Evolutionary conservation across 2,329 filamentous ascomycete species (phyloP), one percentile per base, ranked within the genome.

Genomic region (Aureobasidium sp.): DNA sequence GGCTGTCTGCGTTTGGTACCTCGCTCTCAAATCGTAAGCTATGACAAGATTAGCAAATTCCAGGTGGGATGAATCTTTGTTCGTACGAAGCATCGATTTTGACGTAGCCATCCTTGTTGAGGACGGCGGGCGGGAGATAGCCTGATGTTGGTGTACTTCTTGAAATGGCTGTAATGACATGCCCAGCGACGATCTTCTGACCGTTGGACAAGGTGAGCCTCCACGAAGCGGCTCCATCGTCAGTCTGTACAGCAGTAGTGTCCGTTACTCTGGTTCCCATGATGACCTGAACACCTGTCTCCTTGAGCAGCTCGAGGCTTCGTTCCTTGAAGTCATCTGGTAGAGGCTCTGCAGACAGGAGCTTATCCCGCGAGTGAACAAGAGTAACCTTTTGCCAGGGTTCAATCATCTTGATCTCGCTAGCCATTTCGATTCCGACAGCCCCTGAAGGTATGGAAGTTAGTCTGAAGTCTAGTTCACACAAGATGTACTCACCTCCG

Each of bases 391-490:
- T 81, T 60, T 84, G 76, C 12, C 81, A 68, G 0, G 90, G 88
- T 64, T 86, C 80, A 27, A 85, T 76, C 49, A 82, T 72, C 73
- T 91, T 92, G 60, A 92, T 77, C 75, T 94, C 89, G 1, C 87
- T 85, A 0, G 90, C 88, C 81, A 93, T 91, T 71, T 93, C 89
- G 60, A 92, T 85, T 9, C 90, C 90, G 1, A 92, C 89, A 7
- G 89, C 90, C 54, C 88, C 81, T 83, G 15, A 33, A 33, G 31
- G 40, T 48, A 40, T 24, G 33, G 40, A 37, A 14, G 39, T 61
- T 35, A 49, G 47, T 42, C 17, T 24, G 2, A 24, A 12, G 8
- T 27, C 19, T n/a, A 17, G 17, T 11, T 37, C 15, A 17, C 2
- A 11, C 40, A 45, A 14, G 15, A 37, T n/a, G 29, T 48, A 35